Evolutionary conservation across 257 asterid genomes (phyloP), one percentile per base, ranked within the genome.

Genomic region (Hygrophila difformis): DNA sequence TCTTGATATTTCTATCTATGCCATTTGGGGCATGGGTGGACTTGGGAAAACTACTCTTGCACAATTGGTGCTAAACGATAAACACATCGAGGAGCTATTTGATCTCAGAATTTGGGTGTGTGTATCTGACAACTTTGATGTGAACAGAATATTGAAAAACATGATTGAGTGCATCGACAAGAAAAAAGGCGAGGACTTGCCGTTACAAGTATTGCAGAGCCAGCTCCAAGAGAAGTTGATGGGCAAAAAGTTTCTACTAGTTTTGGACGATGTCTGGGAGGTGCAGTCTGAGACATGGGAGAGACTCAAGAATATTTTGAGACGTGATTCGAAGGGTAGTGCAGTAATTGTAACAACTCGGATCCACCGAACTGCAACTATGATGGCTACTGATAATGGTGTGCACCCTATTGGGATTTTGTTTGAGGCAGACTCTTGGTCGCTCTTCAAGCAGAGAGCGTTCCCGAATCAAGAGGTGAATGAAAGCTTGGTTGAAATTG

Each of bases 241-340:
- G 38, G 70, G 56, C 5, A 53, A 22, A 22, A 44, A 19, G 1
- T 70, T 31, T 57, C 40, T 70, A 3, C 31, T 65, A 47, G 59
- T 57, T 28, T 24, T 70, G 49, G 72, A 65, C 13, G 77, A 64
- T 58, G 56, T 65, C 1, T 65, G 77, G 72, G 65, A 53, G 42
- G 61, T 56, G 20, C 47, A 61, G 2, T 16, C 29, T 11, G 1
- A 31, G 35, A 9, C 52, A 21, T 65, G 61, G 72, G 64, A 65
- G 15, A 37, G 24, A 3, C 36, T 70, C 29, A 65, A 43, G 47
- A 48, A 57, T 18, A 44, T 47, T 0, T 56, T 70, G 22, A 44
- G 41, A 21, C 60, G 50, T 3, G 55, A 66, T 18, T 49, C 55
- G 8, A 19, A 37, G 24, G 77, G 70, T 0, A 37, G 60, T 17